Evolutionary conservation across 2,329 filamentous ascomycete genomes (phyloP), one percentile per base, ranked within the genome.

Genomic region (Scytalidium sp.): DNA sequence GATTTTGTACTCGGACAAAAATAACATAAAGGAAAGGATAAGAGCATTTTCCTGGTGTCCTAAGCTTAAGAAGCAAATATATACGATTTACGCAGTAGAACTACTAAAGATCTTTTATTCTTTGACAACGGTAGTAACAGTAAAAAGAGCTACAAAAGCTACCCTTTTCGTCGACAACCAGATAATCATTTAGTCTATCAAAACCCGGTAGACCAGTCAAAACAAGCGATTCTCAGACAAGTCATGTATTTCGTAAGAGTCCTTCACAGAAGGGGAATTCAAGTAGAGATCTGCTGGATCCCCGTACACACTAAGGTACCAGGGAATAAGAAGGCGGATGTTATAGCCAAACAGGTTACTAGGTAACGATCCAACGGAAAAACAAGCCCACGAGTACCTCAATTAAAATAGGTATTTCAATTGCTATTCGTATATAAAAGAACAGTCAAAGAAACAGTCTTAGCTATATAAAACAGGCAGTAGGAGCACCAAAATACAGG

Each of bases 81-180:
- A n/a, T 36, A n/a, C 29, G 10, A 36, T 10, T 10, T 10, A 36
- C 10, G 29, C 29, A n/a, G n/a, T n/a, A 10, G 29, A 21, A 44
- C 42, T 44, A 8, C 21, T 44, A 15, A 19, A 22, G 25, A 25
- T 44, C 15, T 19, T 44, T 22, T 44, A 25, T 23, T 44, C 42
- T 22, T 22, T 19, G 19, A 44, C 25, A 19, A 44, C 42, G 25
- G 42, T 22, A 44, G 42, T 44, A 13, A 44, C 42, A 23, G 19
- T 22, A 19, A n/a, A n/a, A n/a, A n/a, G n/a, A n/a, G n/a, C n/a
- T n/a, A n/a, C n/a, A n/a, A n/a, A n/a, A n/a, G 43, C 19, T 13
- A 46, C 43, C 19, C 43, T 46, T 8, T 46, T 46, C 25, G 23
- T 46, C 15, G 43, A 39, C 43, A 32, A 39, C 43, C 43, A 46